A percentile compares a stretch with the other conserved stretches of the same genome.
Conservation (phyloP, 2,329 filamentous ascomycete genomes). For the Onygenales sp. region DNA sequence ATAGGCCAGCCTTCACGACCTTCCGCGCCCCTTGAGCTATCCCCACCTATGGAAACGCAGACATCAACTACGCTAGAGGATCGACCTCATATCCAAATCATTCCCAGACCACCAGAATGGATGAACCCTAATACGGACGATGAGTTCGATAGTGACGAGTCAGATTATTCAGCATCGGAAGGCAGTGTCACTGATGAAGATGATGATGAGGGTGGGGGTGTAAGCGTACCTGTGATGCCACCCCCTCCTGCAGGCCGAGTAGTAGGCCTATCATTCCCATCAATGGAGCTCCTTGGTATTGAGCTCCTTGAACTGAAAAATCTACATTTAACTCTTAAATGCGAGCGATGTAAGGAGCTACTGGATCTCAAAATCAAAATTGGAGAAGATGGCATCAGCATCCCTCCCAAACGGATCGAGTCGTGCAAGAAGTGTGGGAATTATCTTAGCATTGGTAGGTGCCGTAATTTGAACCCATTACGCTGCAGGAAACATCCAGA, state of each 20-base stretch:
- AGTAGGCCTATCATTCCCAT: slow-evolving; percentile 70
- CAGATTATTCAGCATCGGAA: slow-evolving; percentile 36
- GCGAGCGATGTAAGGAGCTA: slow-evolving; percentile 64
- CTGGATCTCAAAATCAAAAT: slow-evolving; percentile 61
- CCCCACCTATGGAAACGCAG: slow-evolving; percentile 8
- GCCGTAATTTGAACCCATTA: not conserved
- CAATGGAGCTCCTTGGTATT: slow-evolving; percentile 65
- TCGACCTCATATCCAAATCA: slow-evolving; percentile 58
- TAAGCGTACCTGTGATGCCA: slow-evolving; percentile 22
- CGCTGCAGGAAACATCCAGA: not conserved
- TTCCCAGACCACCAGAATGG: slow-evolving; percentile 74
- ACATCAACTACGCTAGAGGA: slow-evolving; percentile 28
- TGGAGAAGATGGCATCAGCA: slow-evolving; percentile 33
- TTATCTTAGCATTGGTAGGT: slow-evolving; percentile 36
- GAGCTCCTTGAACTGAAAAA: slow-evolving; percentile 62
- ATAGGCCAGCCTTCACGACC: not conserved
- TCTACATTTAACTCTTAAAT: slow-evolving; percentile 64
- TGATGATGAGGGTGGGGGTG: slow-evolving; percentile 31
- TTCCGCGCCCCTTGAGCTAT: slow-evolving; percentile 4
- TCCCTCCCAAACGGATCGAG: slow-evolving; percentile 33
- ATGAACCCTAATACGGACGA: slow-evolving; percentile 24
- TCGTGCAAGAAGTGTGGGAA: slow-evolving; percentile 48
- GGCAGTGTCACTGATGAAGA: slow-evolving; percentile 32
- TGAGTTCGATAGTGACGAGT: slow-evolving; percentile 27
- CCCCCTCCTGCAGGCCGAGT: slow-evolving; percentile 50